These are phyloP conservation scores for Phaeoacremonium minimum DNA, from an alignment of 2,329 filamentous ascomycete genomes.

Conservation along the genomic window DNA sequence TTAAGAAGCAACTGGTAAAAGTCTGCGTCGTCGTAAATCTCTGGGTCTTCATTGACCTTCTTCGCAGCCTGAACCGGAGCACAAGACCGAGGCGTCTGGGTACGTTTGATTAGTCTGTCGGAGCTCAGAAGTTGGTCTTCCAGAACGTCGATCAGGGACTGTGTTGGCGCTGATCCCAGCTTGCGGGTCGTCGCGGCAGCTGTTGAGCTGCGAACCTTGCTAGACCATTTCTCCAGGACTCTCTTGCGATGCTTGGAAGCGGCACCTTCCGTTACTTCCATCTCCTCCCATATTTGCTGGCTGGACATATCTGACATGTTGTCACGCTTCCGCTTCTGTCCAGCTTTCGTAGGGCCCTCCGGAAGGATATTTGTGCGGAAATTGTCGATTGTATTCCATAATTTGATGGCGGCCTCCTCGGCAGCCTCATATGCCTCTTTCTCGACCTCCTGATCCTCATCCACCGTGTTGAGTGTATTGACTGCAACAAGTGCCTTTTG, in stretches of 20 bases:
- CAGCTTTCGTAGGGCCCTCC: constrained; percentile 36
- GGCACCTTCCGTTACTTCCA: constrained; percentile 60
- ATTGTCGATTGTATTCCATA: constrained; percentile 76
- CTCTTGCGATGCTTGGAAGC: constrained; percentile 60
- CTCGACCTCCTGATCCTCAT: constrained; percentile 28
- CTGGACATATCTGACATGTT: constrained; percentile 53
- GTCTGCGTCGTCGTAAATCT: constrained; percentile 87
- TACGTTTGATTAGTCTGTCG: constrained; percentile 65
- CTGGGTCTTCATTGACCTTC: constrained; percentile 51
- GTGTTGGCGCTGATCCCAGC: constrained; percentile 44
- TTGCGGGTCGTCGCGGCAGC: constrained; percentile 53
- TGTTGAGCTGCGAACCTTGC: constrained; percentile 64
- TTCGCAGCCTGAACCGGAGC: constrained; percentile 63
- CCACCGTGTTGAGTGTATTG: constrained; percentile 62
- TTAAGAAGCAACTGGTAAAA: constrained; percentile 94
- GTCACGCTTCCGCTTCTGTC: constrained; percentile 58
- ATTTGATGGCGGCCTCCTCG: constrained; percentile 77
- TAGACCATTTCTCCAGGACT: constrained; percentile 85
- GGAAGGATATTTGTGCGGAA: constrained; percentile 60
- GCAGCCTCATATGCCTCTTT: constrained; percentile 65
- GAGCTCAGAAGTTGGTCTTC: constrained; percentile 63
- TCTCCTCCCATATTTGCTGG: constrained; percentile 67
- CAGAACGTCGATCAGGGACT: constrained; percentile 64
- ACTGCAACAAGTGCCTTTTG: constrained; percentile 84
- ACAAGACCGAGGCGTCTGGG: constrained; percentile 69